Percentiles rank a stretch among this genome's conserved stretches.
Evolutionary conservation across 495 filamentous ascomycete genomes (phyloP).

Genomic region (Penicillium angulare): DNA sequence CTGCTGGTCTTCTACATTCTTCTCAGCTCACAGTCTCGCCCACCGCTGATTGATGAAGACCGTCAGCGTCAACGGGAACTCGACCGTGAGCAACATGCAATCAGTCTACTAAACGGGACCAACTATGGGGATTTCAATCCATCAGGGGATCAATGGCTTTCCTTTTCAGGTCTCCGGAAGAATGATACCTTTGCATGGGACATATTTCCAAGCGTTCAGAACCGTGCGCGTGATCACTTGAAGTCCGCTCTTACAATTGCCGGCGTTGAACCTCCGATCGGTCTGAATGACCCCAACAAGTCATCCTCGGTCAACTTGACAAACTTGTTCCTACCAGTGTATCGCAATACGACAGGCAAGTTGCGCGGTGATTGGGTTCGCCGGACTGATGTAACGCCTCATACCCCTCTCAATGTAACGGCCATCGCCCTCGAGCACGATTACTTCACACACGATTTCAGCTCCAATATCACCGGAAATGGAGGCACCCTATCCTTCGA

Average conservation of each 20-base stretch:
- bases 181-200: conserved; percentile 77
- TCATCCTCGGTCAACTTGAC: conserved; percentile 41
- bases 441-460: conserved; percentile 57
- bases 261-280: conserved; percentile 29
- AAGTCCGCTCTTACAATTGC: conserved; percentile 41
- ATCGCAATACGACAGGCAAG: conserved; percentile 79
- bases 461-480: conserved; percentile 64
- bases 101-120: conserved; percentile 67
- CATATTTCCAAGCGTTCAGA: conserved; percentile 52
- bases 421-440: conserved; percentile 47
- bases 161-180: conserved; percentile 71
- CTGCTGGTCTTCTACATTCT: conserved; percentile 50
- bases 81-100: conserved; percentile 53
- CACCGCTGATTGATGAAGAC: conserved; percentile 47
- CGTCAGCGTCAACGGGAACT: conserved; percentile 45
- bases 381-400: conserved; percentile 37
- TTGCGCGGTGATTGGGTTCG: conserved; percentile 76
- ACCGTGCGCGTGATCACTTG: conserved; percentile 53
- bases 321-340: conserved; percentile 53
- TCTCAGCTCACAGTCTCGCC: conserved; percentile 43
- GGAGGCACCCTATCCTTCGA: conserved; percentile 47
- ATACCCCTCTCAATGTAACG: conserved; percentile 50
- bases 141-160: conserved; percentile 59
- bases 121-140: conserved; percentile 73
- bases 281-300: conserved; percentile 39